Conservation (phyloP, 2,329 filamentous ascomycete species). For the Pestalotiopsis fici region DNA sequence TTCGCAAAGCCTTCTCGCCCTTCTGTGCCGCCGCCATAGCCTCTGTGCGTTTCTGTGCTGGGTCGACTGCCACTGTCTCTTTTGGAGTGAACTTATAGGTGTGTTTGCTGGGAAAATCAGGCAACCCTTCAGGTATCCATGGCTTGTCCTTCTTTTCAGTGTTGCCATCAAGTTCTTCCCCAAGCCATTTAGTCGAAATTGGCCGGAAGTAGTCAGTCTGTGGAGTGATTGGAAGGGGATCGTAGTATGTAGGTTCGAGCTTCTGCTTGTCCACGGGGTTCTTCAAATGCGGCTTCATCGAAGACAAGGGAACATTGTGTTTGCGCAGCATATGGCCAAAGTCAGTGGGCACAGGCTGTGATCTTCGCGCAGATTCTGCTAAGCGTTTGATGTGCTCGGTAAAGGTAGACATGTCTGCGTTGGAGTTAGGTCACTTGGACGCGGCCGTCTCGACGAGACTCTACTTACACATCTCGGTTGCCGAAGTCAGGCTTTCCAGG, state of each 20-base stretch:
- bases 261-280: conserved; percentile 47
- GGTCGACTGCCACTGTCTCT: conserved; percentile 35
- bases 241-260: conserved; percentile 38
- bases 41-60: conserved; percentile 60
- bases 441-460: neutral
- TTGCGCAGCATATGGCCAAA: conserved; percentile 54
- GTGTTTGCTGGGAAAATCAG: conserved; percentile 64
- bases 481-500: conserved; percentile 57
- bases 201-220: conserved; percentile 38
- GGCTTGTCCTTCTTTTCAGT: conserved; percentile 54
- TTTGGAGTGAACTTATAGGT: conserved; percentile 63
- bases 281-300: conserved; percentile 57
- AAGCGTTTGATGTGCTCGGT: conserved; percentile 48
- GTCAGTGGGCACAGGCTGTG: conserved; percentile 55
- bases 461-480: conserved; percentile 58
- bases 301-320: conserved; percentile 52
- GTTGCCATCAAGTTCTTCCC: conserved; percentile 58
- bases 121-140: conserved; percentile 61
- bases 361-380: conserved; percentile 51
- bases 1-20: conserved; percentile 61
- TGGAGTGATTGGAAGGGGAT: conserved; percentile 35
- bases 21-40: conserved; percentile 62
- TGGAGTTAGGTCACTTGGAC: conserved; percentile 20
- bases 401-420: conserved; percentile 49
- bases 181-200: conserved; percentile 45